Evolutionary conservation across 495 filamentous ascomycete species (phyloP), one percentile per base, ranked within the genome.

Genomic region (Penicillium ochrochloron): DNA sequence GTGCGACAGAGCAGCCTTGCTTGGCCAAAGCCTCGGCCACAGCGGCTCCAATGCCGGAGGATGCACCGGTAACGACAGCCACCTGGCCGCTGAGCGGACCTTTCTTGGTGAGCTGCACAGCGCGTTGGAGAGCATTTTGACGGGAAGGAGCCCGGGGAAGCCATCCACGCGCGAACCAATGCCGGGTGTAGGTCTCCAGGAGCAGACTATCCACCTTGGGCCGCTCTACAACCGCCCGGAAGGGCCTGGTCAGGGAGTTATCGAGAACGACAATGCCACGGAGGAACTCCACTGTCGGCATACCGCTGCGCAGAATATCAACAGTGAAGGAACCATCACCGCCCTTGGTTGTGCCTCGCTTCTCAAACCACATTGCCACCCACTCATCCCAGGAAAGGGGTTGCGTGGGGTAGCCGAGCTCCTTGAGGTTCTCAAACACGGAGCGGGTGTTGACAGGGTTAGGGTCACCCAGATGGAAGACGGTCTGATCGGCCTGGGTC

Each of bases 131-230:
- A 35, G 75, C 68, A 31, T 78, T 59, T 25, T 76, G 75, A 5
- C 76, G 77, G 11, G 76, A 75, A 1, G 87, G 88, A 37, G 85
- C 77, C 15, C 75, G 73, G 12, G 84, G 77, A 10, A 91, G 75
- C 88, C 88, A 91, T 31, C 88, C 88, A 69, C 88, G 75, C 27
- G 87, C 87, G 66, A 84, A 91, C 83, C 88, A 91, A 68, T 90
- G 87, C 8, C 88, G 85, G 31, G 86, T 80, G 67, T 91, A 91
- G 0, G 84, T 90, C 70, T 87, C 85, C 0, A 90, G 80, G 39
- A 91, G 68, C 5, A 81, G 78, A 29, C 63, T 74, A 55, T 89
- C 86, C 34, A 91, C 85, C 68, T 84, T 84, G 17, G 87, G 85
- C 9, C 87, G 82, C 62, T 85, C 77, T 3, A 90, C 80, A 2